A percentile compares a stretch with the other conserved stretches of the same genome.
Evolutionary conservation across 805 yeast species (phyloP).

Genomic region (Kregervanrija fluxuum): DNA sequence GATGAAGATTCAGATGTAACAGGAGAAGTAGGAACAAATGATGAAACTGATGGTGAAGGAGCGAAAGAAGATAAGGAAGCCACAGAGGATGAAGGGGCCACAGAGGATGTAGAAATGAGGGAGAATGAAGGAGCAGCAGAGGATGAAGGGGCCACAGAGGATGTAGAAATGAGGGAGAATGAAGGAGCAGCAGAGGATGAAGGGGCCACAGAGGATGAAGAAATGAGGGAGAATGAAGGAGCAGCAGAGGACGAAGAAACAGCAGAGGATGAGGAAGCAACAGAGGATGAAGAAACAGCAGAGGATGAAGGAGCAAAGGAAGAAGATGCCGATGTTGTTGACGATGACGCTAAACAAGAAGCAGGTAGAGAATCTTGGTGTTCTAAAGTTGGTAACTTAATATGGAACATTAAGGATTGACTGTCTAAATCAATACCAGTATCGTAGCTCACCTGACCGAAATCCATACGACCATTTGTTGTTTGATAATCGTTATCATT

Average conservation of each 20-base stretch:
- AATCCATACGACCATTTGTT: constrained; percentile 23
- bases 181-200: background rate
- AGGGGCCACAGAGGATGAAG: background rate
- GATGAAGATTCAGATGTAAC: too few relatives aligned
- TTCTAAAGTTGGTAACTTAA: constrained; percentile 21
- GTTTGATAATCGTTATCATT: constrained; percentile 28
- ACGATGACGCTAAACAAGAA: constrained; percentile 5
- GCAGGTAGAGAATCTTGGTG: constrained; percentile 5
- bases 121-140: background rate
- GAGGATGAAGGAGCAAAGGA: background rate
- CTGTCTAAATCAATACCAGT: constrained; percentile 24
- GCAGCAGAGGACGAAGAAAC: constrained; percentile 1
- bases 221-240: constrained; percentile 3
- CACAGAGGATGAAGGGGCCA: background rate
- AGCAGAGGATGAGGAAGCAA: constrained; percentile 2
- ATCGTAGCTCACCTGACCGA: constrained; percentile 21
- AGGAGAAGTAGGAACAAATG: background rate
- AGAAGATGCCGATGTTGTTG: background rate
- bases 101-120: background rate
- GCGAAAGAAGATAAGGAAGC: background rate
- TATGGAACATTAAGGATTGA: constrained; percentile 25
- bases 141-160: background rate
- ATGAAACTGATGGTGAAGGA: background rate
- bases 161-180: constrained; percentile 1
- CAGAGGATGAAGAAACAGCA: constrained; percentile 2